Base-by-base conservation (phyloP, 2,329 filamentous ascomycete genomes). In the Trichophyton mentagrophytes region DNA sequence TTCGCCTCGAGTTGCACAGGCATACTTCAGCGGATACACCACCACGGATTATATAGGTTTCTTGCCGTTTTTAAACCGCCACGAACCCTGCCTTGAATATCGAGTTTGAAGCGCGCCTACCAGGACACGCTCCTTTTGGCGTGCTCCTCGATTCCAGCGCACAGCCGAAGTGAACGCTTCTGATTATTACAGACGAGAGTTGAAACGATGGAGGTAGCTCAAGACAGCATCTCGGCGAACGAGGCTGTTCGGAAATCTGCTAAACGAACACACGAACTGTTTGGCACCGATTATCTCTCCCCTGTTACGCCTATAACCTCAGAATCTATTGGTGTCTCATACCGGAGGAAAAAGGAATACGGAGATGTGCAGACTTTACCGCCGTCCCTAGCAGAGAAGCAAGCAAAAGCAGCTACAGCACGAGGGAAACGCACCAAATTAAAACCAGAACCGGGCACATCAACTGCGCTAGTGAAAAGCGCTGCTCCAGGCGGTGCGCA, bases 331-430 rank as follows among this genome's bases (percentile, higher is more conserved):
- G 72, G 73, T 36, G 67, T 74, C 25, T 77, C 75, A 46, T 78
- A 77, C 67, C 71, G 76, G 64, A 68, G 75, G 62, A 76, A 75
- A 70, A 70, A 69, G 61, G 90, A 96, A 76, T 96, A 96, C 73
- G 82, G 85, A 67, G 79, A 85, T 69, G 86, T 93, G 22, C 83
- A 85, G 70, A 86, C 87, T 64, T 80, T 96, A 2, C 91, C 91
- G 4, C 83, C 86, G 22, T 83, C 83, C 1, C 80, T 96, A 20
- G 88, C 88, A 40, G 86, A 88, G 22, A 93, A 91, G 71, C 87
- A 91, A 72, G 86, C 87, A 13, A 82, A 79, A 67, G 80, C 82
- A 42, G 76, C 83, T n/a, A 81, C 80, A 7, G 80, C 82, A 63
- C 79, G 85, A 65, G 79, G 84, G 65, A 88, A 85, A 72, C 82